Percentiles rank a stretch among this genome's conserved stretches.
phyloP scores from a whole-genome alignment of 2,329 filamentous ascomycete genomes.

The Monilinia laxa region DNA sequence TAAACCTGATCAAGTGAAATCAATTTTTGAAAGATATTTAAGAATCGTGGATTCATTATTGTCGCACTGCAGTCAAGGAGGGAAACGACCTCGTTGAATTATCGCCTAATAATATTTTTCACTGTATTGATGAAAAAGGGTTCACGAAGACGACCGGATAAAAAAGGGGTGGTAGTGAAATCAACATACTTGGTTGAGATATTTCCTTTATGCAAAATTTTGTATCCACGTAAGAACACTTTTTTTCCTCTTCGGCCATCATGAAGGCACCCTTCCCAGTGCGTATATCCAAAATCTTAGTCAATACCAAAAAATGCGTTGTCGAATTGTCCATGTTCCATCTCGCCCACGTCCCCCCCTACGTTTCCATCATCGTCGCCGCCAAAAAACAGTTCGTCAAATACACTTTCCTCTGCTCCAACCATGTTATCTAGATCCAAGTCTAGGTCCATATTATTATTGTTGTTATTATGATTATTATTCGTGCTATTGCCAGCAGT shows the following conservation, averaged over 20 bases:
- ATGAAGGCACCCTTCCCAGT: background rate
- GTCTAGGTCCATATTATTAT: constrained; percentile 47
- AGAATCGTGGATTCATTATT: background rate
- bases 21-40: background rate
- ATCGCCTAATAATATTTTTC: background rate
- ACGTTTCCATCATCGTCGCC: constrained; percentile 29
- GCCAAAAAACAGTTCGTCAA: constrained; percentile 38
- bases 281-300: background rate
- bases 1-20: background rate
- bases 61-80: background rate
- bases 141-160: background rate
- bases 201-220: constrained; percentile 1
- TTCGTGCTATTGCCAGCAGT: background rate
- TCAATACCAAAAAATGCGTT: constrained; percentile 37
- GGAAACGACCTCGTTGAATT: background rate
- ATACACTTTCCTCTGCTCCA: constrained; percentile 36
- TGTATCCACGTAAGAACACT: background rate
- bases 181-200: background rate
- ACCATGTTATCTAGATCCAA: constrained; percentile 54
- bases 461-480: constrained; percentile 19
- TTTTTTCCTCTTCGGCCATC: background rate
- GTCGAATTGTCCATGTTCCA: constrained; percentile 38
- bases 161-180: background rate
- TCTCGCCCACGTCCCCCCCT: constrained; percentile 29
- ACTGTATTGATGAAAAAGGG: background rate